A percentile compares a stretch with the other conserved stretches of the same genome.
phyloP scores from a whole-genome alignment of 2,329 filamentous ascomycete species.

The Aureobasidium subglaciale region DNA sequence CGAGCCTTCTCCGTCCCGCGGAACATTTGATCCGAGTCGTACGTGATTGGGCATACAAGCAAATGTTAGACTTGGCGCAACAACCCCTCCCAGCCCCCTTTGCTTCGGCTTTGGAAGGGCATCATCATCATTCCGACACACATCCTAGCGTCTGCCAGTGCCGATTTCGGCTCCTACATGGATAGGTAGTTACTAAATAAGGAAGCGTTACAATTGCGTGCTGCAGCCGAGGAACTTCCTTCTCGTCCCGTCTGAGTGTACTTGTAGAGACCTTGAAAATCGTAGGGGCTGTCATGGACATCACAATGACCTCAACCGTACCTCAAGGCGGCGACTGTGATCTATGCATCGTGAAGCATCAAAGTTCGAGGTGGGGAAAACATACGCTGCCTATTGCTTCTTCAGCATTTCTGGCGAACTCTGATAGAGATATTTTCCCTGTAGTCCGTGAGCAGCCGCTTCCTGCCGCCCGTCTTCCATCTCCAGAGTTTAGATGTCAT shows the following conservation, averaged over 20 bases:
- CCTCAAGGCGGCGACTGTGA: no score
- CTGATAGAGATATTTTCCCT: neutral
- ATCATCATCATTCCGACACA: neutral
- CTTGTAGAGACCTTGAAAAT: no score
- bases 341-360: no score
- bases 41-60: conserved; percentile 4
- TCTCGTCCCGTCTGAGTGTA: neutral
- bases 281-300: neutral
- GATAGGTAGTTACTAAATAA: neutral
- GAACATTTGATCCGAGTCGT: neutral
- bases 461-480: neutral
- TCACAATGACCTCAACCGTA: neutral
- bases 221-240: neutral
- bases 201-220: neutral
- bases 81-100: neutral
- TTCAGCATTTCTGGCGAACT: neutral
- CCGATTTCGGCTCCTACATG: neutral
- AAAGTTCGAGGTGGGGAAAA: no score
- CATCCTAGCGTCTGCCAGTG: neutral
- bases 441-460: neutral
- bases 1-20: conserved; percentile 10
- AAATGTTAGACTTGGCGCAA: neutral
- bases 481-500: conserved; percentile 4
- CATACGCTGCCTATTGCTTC: neutral
- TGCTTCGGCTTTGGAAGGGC: neutral